A percentile compares a stretch with the other conserved stretches of the same genome.
phyloP scores from a whole-genome alignment of 169 alveolate species.

The Sarcocystis neurona region DNA sequence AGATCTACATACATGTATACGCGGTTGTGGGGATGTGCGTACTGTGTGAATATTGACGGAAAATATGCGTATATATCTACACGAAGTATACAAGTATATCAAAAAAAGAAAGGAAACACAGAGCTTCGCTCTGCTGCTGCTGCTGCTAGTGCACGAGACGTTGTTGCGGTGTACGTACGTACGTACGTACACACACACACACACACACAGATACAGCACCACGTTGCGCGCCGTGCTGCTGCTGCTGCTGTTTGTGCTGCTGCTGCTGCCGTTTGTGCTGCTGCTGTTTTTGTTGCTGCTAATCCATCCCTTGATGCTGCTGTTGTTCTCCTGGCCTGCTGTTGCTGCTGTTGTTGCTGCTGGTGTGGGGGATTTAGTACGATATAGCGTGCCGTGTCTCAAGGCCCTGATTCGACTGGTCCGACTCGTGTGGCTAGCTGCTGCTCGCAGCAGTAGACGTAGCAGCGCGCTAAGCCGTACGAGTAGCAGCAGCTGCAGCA shows the following conservation, averaged over 20 bases:
- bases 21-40: too few species aligned
- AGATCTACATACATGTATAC: too few species aligned
- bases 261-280: too few species aligned
- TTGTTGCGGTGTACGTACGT: background rate
- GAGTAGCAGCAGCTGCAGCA: too few species aligned
- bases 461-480: too few species aligned
- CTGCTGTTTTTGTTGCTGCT: background rate
- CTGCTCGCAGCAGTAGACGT: too few species aligned
- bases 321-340: background rate
- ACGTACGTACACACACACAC: background rate
- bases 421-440: constrained; percentile 1
- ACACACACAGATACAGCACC: background rate
- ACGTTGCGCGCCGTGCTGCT: background rate
- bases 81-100: too few species aligned
- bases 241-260: background rate
- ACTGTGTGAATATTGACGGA: too few species aligned
- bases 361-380: background rate
- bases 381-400: background rate
- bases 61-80: too few species aligned
- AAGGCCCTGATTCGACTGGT: background rate
- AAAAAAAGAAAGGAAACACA: too few species aligned
- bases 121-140: too few species aligned
- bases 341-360: too few species aligned
- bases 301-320: background rate
- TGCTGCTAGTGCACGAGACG: constrained; percentile 10